phyloP scores from a whole-genome alignment of 805 yeast genomes.

The Myxozyma mucilagina region DNA sequence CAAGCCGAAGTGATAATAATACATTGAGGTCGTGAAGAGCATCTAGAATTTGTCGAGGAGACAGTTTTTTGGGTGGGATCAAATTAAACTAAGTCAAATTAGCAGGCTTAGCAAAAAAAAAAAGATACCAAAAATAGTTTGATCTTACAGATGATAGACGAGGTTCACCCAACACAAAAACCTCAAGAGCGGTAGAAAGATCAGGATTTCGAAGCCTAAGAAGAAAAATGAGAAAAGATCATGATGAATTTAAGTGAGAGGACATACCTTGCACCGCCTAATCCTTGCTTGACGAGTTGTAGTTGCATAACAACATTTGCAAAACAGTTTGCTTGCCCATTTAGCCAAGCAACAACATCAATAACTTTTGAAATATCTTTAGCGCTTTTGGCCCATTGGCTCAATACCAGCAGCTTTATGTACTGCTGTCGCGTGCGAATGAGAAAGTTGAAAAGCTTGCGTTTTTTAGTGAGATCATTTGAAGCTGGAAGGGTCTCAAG shows the following conservation, averaged over 20 bases:
- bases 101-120: neutral
- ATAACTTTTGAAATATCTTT: slow-evolving; percentile 72
- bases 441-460: slow-evolving; percentile 64
- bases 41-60: slow-evolving; percentile 56
- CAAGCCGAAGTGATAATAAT: slow-evolving; percentile 70
- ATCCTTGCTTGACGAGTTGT: slow-evolving; percentile 64
- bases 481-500: slow-evolving; percentile 60
- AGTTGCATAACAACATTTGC: slow-evolving; percentile 64
- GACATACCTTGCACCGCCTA: slow-evolving; percentile 70
- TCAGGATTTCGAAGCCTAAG: slow-evolving; percentile 78
- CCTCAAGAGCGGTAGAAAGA: slow-evolving; percentile 81
- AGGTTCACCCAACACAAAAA: slow-evolving; percentile 60
- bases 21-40: slow-evolving; percentile 71
- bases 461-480: slow-evolving; percentile 66
- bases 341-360: slow-evolving; percentile 84
- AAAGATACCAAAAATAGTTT: neutral
- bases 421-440: slow-evolving; percentile 79
- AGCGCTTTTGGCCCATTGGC: slow-evolving; percentile 83
- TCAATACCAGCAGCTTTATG: slow-evolving; percentile 77
- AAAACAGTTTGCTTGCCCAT: slow-evolving; percentile 72
- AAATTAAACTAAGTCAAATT: slow-evolving; percentile 37
- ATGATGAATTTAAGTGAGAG: neutral
- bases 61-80: slow-evolving; percentile 51
- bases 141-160: slow-evolving; percentile 25
- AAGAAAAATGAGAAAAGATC: neutral